A percentile compares a stretch with the other conserved stretches of the same genome.
Conservation (phyloP, 2,329 filamentous ascomycete species). For the Beauveria scarabaeidicola region DNA sequence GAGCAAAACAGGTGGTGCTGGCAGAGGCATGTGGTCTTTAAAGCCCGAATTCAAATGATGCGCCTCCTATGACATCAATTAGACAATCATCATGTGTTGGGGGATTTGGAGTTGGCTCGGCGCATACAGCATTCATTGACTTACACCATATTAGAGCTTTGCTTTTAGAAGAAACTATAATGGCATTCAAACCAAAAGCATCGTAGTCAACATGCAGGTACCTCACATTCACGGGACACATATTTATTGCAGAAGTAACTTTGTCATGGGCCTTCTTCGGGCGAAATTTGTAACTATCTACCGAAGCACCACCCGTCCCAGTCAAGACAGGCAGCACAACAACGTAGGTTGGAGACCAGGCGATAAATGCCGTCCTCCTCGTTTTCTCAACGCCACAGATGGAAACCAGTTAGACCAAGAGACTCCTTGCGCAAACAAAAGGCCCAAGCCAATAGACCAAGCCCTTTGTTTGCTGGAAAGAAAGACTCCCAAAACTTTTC, state of each 20-base stretch:
- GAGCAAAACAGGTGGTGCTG: conserved; percentile 47
- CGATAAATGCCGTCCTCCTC: conserved; percentile 59
- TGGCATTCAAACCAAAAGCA: not conserved
- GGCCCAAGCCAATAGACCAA: conserved; percentile 9
- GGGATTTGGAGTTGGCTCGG: not conserved
- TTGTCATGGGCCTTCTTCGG: conserved; percentile 34
- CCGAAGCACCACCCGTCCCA: conserved; percentile 20
- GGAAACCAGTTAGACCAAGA: conserved; percentile 37
- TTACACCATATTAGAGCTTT: not conserved
- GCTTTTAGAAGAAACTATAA: not conserved
- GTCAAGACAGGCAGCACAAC: conserved; percentile 32
- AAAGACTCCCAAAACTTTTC: not conserved
- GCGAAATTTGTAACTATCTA: conserved; percentile 36
- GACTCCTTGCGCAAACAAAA: conserved; percentile 23
- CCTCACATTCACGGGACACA: conserved; percentile 12
- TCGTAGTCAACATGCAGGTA: not conserved
- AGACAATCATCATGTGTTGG: not conserved
- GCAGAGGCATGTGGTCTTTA: conserved; percentile 46
- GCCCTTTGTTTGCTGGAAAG: not conserved
- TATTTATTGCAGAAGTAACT: conserved; percentile 25
- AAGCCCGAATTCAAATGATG: conserved; percentile 26
- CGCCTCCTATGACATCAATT: not conserved
- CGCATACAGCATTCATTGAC: not conserved
- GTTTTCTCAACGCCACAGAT: conserved; percentile 61
- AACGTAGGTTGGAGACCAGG: conserved; percentile 54